Evolutionary conservation across 169 alveolate genomes (phyloP), one percentile per base, ranked within the genome.

Genomic region (Plasmodium cynomolgi): DNA sequence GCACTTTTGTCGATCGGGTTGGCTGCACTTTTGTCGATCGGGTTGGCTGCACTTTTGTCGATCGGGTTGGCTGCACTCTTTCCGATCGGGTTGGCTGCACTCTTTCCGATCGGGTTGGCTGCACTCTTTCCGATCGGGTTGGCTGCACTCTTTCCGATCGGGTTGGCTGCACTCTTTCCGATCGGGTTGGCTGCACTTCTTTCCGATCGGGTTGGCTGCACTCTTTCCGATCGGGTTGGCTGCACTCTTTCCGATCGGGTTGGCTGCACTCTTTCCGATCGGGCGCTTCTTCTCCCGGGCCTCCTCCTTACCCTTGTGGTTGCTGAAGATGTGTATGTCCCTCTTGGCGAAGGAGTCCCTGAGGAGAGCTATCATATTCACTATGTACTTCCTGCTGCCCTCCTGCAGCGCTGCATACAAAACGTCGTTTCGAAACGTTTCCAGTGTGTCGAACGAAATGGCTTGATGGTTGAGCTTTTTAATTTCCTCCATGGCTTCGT

Each of bases 401-500:
- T 88, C 94, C 13, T 77, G 58, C 31, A 88, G 68, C 44, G 88
- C 72, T 33, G 81, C 29, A 80, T 88, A 88, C 44, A 88, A 88
- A 56, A 88, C 94, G 71, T 88, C 94, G 34, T 88, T 88, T 7
- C 88, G 94, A 80, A 88, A 88, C 71, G 94, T 88, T 31, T 77
- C 90, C 54, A 88, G 71, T 56, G 62, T 62, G 6, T 88, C 56
- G 34, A 88, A 88, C 29, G 4, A 77, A 23, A 88, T 79, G 26
- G 81, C 72, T 62, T 79, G 39, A 17, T 88, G 37, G 44, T 71
- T 58, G 15, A 88, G 80, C 34, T 84, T 72, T 23, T 88, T 88
- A 34, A 88, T 88, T 81, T 80, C 58, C 3, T 20, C 44, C 56
- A 88, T 58, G 11, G 83, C 94, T 72, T 88, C 94, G 33, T 79